These are phyloP conservation scores for Neoarthrinium moseri DNA, from an alignment of 2,329 filamentous ascomycete species.

Conservation along the genomic window DNA sequence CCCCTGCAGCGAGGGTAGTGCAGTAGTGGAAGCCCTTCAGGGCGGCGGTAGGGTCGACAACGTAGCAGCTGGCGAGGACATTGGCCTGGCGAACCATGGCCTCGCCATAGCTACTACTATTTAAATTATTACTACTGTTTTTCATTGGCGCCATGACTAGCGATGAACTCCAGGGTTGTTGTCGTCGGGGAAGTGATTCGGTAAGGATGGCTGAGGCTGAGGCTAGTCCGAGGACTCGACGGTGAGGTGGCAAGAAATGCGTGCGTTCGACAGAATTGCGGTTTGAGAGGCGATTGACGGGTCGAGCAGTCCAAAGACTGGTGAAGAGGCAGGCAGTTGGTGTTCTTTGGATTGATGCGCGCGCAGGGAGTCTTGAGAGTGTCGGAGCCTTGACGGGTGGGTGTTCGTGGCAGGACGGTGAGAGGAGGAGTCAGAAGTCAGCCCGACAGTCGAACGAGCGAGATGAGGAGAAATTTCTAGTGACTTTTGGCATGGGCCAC, in stretches of 20 bases:
- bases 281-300: too few species aligned
- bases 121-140: constrained; percentile 64
- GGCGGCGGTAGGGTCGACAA: constrained; percentile 70
- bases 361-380: too few species aligned
- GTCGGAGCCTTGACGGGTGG: too few species aligned
- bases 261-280: too few species aligned
- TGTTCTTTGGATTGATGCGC: too few species aligned
- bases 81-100: constrained; percentile 63
- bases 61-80: constrained; percentile 89
- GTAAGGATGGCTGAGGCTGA: neutral
- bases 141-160: constrained; percentile 67
- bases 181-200: too few species aligned
- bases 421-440: too few species aligned
- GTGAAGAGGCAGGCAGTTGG: too few species aligned
- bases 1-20: constrained; percentile 85
- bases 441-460: too few species aligned
- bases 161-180: constrained; percentile 14
- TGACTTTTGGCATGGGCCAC: too few species aligned
- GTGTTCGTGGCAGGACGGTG: neutral
- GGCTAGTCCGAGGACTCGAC: neutral
- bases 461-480: neutral
- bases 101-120: constrained; percentile 75
- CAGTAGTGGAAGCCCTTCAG: constrained; percentile 91
- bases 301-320: too few species aligned
- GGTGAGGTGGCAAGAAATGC: neutral